Percentiles rank a stretch among this genome's conserved stretches.
Evolutionary conservation across 345 rosid species (phyloP).

Genomic region (Acer yangbiense): DNA sequence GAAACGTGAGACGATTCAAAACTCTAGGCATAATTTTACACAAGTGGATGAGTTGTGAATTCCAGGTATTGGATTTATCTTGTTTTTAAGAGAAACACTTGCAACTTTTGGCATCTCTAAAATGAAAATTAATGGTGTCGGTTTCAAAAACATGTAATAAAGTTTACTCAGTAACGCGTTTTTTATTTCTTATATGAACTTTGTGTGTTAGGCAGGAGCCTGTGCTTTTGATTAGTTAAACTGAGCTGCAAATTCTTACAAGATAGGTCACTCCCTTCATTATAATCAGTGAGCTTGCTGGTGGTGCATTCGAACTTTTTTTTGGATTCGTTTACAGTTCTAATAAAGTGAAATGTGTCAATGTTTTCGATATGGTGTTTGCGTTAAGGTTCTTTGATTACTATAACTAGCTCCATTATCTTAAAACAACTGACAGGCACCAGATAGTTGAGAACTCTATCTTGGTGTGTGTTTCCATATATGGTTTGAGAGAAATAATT

Average conservation of each 20-base stretch:
- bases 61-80: not conserved
- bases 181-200: not conserved
- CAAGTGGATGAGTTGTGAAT: not conserved
- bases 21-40: too few species aligned
- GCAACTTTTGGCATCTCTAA: conserved; percentile 4
- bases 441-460: not conserved
- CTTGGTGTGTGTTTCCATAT: too few species aligned
- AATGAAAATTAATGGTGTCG: not conserved
- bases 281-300: too few species aligned
- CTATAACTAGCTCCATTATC: not conserved
- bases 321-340: not conserved
- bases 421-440: not conserved
- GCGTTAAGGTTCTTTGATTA: not conserved
- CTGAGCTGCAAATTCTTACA: not conserved
- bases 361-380: not conserved
- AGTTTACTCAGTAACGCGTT: not conserved
- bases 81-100: not conserved
- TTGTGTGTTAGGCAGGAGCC: not conserved
- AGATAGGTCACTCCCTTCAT: not conserved
- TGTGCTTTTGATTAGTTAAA: not conserved
- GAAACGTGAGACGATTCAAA: too few species aligned
- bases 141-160: not conserved
- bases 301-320: not conserved
- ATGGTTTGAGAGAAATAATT: too few species aligned
- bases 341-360: not conserved